Evolutionary conservation across 2,329 filamentous ascomycete species (phyloP).

Genomic region (Chaetomium strumarium): DNA sequence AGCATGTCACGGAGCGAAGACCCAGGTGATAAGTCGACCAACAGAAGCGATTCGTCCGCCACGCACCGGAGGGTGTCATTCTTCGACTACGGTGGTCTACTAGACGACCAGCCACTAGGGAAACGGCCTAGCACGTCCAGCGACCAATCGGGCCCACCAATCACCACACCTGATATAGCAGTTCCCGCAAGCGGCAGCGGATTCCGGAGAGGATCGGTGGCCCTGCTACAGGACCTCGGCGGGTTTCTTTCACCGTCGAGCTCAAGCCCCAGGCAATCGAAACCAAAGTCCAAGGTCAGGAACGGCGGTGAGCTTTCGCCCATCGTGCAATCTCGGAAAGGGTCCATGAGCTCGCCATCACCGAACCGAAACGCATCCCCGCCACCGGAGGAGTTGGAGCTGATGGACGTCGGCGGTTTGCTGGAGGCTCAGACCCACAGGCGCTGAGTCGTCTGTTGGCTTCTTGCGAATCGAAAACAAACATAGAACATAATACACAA

Average conservation of each 20-base stretch:
- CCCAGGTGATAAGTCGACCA: slow-evolving; percentile 29
- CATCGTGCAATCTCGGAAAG: not conserved
- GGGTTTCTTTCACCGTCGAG: slow-evolving; percentile 42
- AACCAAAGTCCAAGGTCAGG: slow-evolving; percentile 8
- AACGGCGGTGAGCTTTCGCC: not conserved
- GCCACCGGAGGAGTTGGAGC: not conserved
- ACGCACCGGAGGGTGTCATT: slow-evolving; percentile 64
- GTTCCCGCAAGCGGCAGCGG: slow-evolving; percentile 41
- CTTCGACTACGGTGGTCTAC: slow-evolving; percentile 75
- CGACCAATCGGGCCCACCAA: slow-evolving; percentile 34
- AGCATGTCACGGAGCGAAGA: slow-evolving; percentile 36
- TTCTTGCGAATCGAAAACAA: not conserved
- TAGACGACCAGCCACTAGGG: slow-evolving; percentile 41
- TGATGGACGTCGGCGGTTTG: slow-evolving; percentile 13
- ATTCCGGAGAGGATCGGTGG: slow-evolving; percentile 48
- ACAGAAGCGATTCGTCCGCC: slow-evolving; percentile 37
- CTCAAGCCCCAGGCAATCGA: slow-evolving; percentile 24
- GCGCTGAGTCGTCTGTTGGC: not conserved
- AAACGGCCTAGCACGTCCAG: slow-evolving; percentile 30
- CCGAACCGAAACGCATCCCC: not conserved
- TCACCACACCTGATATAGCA: slow-evolving; percentile 36
- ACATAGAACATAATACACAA: not conserved
- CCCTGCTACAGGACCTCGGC: slow-evolving; percentile 53
- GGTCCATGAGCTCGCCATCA: not conserved
- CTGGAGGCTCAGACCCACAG: not conserved